Evolutionary conservation across 2,329 filamentous ascomycete species (phyloP).

Genomic region (Penicillium sp.): DNA sequence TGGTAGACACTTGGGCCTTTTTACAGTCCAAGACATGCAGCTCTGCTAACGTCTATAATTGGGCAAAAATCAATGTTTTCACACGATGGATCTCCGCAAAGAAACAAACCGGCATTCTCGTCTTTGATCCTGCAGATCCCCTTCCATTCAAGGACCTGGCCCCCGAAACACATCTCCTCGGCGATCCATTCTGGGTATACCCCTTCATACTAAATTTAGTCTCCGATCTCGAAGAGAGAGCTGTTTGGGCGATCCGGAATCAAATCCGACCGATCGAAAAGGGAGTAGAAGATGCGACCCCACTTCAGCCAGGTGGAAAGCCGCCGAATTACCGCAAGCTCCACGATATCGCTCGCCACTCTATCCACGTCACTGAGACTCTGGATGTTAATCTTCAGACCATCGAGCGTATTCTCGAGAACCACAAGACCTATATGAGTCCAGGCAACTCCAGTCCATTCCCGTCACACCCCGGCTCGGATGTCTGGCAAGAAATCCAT

Average conservation of each 20-base stretch:
- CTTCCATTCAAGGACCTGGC: neutral
- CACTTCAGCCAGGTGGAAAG: neutral
- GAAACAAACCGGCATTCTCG: conserved; percentile 20
- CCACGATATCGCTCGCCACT: conserved; percentile 34
- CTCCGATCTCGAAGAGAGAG: conserved; percentile 24
- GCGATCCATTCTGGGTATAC: conserved; percentile 25
- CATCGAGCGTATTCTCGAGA: conserved; percentile 23
- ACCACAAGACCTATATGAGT: conserved; percentile 15
- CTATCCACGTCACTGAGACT: conserved; percentile 35
- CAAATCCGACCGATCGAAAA: conserved; percentile 28
- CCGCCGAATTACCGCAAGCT: conserved; percentile 26
- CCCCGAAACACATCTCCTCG: neutral
- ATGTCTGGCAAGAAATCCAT: conserved; percentile 17
- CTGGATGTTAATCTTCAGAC: conserved; percentile 29
- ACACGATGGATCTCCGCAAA: conserved; percentile 17
- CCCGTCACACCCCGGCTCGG: neutral
- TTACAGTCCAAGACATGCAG: conserved; percentile 18
- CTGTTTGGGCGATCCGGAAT: conserved; percentile 32
- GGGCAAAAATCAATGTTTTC: conserved; percentile 19
- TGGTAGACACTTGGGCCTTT: conserved; percentile 19
- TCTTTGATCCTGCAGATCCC: conserved; percentile 11
- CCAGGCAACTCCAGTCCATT: neutral
- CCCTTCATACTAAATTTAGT: conserved; percentile 18
- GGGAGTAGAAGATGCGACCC: neutral
- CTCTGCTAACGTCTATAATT: conserved; percentile 2